Evolutionary conservation across 441 rosid species (phyloP).

Genomic region (Codiaeum variegatum): DNA sequence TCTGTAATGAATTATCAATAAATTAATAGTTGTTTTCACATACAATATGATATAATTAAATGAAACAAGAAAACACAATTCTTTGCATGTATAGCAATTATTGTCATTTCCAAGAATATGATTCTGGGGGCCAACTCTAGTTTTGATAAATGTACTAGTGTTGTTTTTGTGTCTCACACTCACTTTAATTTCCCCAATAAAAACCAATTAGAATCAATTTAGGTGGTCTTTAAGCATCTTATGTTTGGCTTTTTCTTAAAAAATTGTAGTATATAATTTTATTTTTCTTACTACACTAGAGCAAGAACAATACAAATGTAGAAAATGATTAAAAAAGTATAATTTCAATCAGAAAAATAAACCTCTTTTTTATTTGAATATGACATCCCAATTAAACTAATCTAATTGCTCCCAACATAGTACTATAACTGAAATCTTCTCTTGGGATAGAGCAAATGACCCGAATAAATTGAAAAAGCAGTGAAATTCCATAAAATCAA

Average conservation of each 20-base stretch:
- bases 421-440: no score
- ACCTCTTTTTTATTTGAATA: no score
- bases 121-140: not conserved
- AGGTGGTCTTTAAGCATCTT: not conserved
- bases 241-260: not conserved
- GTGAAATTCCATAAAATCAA: not conserved
- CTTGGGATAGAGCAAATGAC: no score
- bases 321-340: no score
- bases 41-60: not conserved
- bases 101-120: not conserved
- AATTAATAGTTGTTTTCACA: not conserved
- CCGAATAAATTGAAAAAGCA: no score
- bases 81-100: not conserved
- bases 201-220: not conserved
- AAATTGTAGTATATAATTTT: not conserved
- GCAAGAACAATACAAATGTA: no score
- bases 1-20: slow-evolving; percentile 29
- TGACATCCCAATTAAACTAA: no score
- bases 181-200: not conserved
- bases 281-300: no score
- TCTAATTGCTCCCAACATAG: no score
- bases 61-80: not conserved
- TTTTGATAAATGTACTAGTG: not conserved
- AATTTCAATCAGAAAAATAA: no score
- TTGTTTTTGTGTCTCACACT: not conserved